phyloP scores from a whole-genome alignment of 2,329 filamentous ascomycete genomes.

The Arthrobotrys megalospora region DNA sequence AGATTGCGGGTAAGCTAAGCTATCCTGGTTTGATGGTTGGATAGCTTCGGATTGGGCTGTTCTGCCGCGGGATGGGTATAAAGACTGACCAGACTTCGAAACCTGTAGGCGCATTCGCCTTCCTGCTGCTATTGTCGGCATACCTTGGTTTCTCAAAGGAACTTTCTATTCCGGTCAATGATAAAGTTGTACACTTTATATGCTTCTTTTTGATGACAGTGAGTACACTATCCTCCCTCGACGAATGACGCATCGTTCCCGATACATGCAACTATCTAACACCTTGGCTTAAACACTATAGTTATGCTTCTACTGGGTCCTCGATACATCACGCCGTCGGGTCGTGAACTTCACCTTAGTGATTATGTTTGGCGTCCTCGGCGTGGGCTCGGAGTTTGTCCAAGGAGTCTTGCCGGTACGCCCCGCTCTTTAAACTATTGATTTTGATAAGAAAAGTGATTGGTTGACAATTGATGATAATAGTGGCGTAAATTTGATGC shows the following conservation, averaged over 20 bases:
- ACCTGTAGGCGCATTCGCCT: conserved; percentile 42
- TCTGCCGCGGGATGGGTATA: not conserved
- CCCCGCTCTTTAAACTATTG: not conserved
- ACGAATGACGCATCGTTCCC: not conserved
- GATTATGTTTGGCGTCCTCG: conserved; percentile 71
- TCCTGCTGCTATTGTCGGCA: conserved; percentile 80
- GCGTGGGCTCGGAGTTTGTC: conserved; percentile 81
- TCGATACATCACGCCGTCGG: conserved; percentile 90
- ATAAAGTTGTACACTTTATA: conserved; percentile 88
- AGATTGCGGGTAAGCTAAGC: conserved; percentile 50
- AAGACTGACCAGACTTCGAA: conserved; percentile 12
- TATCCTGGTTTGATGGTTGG: not conserved
- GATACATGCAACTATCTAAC: not conserved
- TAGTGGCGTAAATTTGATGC: conserved; percentile 77
- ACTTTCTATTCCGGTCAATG: conserved; percentile 76
- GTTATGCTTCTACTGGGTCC: conserved; percentile 68
- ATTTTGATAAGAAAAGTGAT: not conserved
- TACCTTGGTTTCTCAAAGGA: conserved; percentile 82
- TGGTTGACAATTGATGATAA: conserved; percentile 61
- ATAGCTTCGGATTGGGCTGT: not conserved
- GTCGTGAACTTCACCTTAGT: conserved; percentile 86
- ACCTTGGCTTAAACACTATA: not conserved
- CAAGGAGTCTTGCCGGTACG: conserved; percentile 76
- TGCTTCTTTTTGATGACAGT: conserved; percentile 92
- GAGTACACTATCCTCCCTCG: conserved; percentile 59